A percentile compares a stretch with the other conserved stretches of the same genome.
phyloP scores from a whole-genome alignment of 768 basidiomycete species.

The Russula lepida region DNA sequence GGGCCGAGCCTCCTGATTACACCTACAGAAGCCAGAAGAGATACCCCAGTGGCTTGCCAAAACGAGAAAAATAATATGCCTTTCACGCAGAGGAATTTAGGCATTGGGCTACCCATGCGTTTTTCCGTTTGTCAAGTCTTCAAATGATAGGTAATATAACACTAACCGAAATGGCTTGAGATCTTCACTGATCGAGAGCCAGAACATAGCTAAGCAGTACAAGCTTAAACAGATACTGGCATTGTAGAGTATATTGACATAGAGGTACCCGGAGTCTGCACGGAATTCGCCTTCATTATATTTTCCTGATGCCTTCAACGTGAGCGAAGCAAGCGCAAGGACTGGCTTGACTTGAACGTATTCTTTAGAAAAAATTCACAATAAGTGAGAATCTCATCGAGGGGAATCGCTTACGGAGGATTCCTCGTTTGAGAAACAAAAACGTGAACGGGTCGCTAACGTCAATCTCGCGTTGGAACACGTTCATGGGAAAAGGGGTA shows the following conservation, averaged over 20 bases:
- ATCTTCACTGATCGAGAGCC: conserved; percentile 87
- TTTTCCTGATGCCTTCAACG: conserved; percentile 79
- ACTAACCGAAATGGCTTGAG: conserved; percentile 79
- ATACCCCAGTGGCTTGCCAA: conserved; percentile 88
- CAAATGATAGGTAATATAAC: background rate
- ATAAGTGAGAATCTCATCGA: background rate
- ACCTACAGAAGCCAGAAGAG: conserved; percentile 77
- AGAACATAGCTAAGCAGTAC: conserved; percentile 94
- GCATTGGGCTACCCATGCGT: conserved; percentile 55
- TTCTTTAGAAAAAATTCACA: conserved; percentile 45
- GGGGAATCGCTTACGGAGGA: conserved; percentile 57
- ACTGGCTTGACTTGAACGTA: conserved; percentile 96
- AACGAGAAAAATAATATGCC: conserved; percentile 98
- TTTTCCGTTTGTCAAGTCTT: background rate
- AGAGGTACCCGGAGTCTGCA: conserved; percentile 82
- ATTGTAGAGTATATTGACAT: conserved; percentile 82
- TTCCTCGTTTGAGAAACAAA: conserved; percentile 88
- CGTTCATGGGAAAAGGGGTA: conserved; percentile 76
- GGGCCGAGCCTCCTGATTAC: conserved; percentile 74
- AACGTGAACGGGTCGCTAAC: conserved; percentile 93
- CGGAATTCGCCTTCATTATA: conserved; percentile 88
- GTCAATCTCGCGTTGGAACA: conserved; percentile 84
- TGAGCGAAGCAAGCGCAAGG: conserved; percentile 72
- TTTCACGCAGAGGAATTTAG: conserved; percentile 98
- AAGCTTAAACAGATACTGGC: conserved; percentile 68